phyloP scores from a whole-genome alignment of 345 rosid genomes.

The Hypericum perforatum region DNA sequence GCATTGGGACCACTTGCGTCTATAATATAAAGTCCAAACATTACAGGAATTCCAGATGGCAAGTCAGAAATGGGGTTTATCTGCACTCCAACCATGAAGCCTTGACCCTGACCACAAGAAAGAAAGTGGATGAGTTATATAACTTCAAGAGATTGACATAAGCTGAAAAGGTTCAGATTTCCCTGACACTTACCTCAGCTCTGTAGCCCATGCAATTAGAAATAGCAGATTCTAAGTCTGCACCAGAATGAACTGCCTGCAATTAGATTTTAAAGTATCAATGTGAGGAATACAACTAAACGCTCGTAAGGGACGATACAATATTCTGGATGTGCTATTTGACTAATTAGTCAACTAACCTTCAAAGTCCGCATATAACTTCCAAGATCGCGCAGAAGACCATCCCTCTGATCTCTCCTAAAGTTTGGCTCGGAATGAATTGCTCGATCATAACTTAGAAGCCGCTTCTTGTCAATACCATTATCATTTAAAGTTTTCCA shows the following conservation, averaged over 20 bases:
- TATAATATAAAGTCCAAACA: slow-evolving; percentile 17
- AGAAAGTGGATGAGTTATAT: slow-evolving; percentile 11
- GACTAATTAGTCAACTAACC: slow-evolving; percentile 35
- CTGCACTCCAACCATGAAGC: slow-evolving; percentile 99
- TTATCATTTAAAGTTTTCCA: slow-evolving; percentile 96
- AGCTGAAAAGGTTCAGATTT: slow-evolving; percentile 11
- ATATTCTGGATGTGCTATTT: slow-evolving; percentile 1
- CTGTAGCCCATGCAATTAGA: slow-evolving; percentile 92
- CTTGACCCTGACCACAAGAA: slow-evolving; percentile 61
- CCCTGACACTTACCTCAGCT: slow-evolving; percentile 44
- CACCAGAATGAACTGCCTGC: slow-evolving; percentile 99
- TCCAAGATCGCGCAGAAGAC: slow-evolving; percentile 86
- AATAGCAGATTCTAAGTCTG: slow-evolving; percentile 95
- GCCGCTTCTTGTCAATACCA: slow-evolving; percentile 88
- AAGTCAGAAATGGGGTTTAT: slow-evolving; percentile 78
- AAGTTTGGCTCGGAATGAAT: slow-evolving; percentile 85
- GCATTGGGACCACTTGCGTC: slow-evolving; percentile 10
- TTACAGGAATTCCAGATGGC: slow-evolving; percentile 91
- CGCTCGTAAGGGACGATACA: slow-evolving; percentile 4
- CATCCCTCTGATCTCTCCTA: slow-evolving; percentile 67
- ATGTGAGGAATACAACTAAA: slow-evolving; percentile 4
- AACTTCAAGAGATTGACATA: slow-evolving; percentile 10
- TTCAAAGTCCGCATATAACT: slow-evolving; percentile 92
- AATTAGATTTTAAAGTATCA: slow-evolving; percentile 8
- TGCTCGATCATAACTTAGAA: slow-evolving; percentile 92